Conservation (phyloP, 345 rosid genomes). For the Bruguiera parviflora region DNA sequence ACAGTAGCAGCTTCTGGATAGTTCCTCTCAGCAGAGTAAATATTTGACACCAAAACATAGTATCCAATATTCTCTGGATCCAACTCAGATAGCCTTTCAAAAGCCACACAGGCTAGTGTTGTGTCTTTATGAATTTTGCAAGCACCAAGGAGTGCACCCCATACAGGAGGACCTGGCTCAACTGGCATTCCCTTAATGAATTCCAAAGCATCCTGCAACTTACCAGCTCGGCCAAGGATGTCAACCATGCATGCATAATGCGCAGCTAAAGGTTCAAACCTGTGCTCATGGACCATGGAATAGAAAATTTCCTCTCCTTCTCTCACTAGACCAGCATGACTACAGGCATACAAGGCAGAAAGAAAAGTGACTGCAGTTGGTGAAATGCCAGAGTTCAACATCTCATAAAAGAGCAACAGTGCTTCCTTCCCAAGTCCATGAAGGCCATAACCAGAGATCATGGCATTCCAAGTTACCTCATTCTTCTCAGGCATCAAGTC, state of each 20-base stretch:
- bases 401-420: constrained; percentile 48
- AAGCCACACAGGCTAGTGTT: constrained; percentile 56
- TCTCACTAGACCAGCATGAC: constrained; percentile 73
- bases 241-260: constrained; percentile 86
- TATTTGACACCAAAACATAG: constrained; percentile 66
- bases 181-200: constrained; percentile 57
- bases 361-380: constrained; percentile 70
- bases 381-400: constrained; percentile 43
- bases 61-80: constrained; percentile 69
- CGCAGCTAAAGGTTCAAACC: constrained; percentile 57
- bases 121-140: constrained; percentile 74
- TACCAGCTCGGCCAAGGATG: constrained; percentile 76
- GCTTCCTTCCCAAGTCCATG: constrained; percentile 80
- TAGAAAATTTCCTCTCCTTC: constrained; percentile 62
- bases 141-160: constrained; percentile 75
- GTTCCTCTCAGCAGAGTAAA: constrained; percentile 59
- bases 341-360: constrained; percentile 69
- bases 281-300: constrained; percentile 51
- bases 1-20: constrained; percentile 65
- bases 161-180: constrained; percentile 61
- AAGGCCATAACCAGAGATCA: constrained; percentile 78
- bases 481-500: constrained; percentile 55
- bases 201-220: constrained; percentile 54
- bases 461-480: constrained; percentile 81
- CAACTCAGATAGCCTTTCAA: constrained; percentile 55